Evolutionary conservation across 352 stramenopile species (phyloP).

Genomic region (Phytophthora pini): DNA sequence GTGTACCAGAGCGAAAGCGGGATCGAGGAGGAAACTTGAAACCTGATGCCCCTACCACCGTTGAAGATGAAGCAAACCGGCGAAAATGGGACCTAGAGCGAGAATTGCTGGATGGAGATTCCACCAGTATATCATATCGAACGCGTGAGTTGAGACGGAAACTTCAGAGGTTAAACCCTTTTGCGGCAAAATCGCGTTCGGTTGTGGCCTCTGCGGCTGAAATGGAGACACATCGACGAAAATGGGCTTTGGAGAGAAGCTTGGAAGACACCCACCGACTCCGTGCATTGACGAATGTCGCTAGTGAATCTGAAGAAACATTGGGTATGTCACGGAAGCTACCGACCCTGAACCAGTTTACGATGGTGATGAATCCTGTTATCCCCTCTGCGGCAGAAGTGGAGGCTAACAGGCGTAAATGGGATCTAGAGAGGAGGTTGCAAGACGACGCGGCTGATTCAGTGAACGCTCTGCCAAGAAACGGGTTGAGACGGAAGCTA

Average conservation of each 20-base stretch:
- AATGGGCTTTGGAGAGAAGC: conserved; percentile 33
- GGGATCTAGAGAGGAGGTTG: conserved; percentile 35
- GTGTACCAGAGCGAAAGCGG: conserved; percentile 6
- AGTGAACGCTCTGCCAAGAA: neutral
- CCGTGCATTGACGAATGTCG: neutral
- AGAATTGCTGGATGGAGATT: conserved; percentile 19
- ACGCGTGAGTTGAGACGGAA: conserved; percentile 20
- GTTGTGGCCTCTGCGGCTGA: conserved; percentile 22
- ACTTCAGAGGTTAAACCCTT: conserved; percentile 23
- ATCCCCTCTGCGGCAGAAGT: conserved; percentile 24
- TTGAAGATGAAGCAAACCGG: conserved; percentile 26
- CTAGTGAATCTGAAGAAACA: neutral
- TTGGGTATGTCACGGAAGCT: conserved; percentile 19
- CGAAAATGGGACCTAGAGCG: conserved; percentile 34
- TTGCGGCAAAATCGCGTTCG: conserved; percentile 19
- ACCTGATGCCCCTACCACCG: conserved; percentile 2
- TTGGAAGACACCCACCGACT: conserved; percentile 21
- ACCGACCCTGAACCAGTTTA: conserved; percentile 12
- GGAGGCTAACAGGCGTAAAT: conserved; percentile 35
- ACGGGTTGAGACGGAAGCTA: conserved; percentile 16
- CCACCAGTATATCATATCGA: neutral
- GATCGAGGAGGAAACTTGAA: conserved; percentile 15
- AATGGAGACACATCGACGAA: conserved; percentile 25
- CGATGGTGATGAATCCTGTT: conserved; percentile 14
- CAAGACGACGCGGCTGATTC: conserved; percentile 8